Base-by-base conservation (phyloP, 2,329 filamentous ascomycete genomes). In the Ophiostoma sp. region DNA sequence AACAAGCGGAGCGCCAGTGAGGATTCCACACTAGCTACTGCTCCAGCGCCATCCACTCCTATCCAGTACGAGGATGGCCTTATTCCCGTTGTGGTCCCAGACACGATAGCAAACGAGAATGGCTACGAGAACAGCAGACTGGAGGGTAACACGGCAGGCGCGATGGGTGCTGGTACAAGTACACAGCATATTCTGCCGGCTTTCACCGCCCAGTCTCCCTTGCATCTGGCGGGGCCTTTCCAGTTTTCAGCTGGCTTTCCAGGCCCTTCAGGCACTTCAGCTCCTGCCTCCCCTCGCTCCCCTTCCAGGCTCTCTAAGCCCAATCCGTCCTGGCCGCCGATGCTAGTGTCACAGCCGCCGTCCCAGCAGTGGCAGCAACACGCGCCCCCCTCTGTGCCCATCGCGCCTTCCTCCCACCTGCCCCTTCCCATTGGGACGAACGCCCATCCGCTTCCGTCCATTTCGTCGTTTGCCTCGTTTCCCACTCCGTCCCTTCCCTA, bases 241-340 rank as follows among this genome's bases (percentile, higher is more conserved):
- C 66, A 39, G 19, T 36, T 50, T 68, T n/a, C 68, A 57, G 48
- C 31, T n/a, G 48, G 12, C 1, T 48, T 19, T n/a, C 28, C 45
- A 19, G 39, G 15, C 50, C 8, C 50, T 55, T 12, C 25, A 15
- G 22, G 33, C 33, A 3, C 33, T 36, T 36, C 33, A 36, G 33
- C 33, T 36, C 33, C 33, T 36, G 33, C 33, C 33, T 36, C 33
- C 33, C 33, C 33, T 17, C 17, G 45, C 45, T n/a, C 31, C 31
- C 39, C 31, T n/a, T 8, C 28, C 31, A 75, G 61, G 36, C 68
- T 55, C 28, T 42, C 75, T 73, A 76, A 72, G 70, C 74, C 73
- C 31, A 73, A 73, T 71, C 36, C 64, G 70, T 48, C 48, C 42
- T 76, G 73, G 74, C 19, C 70, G 42, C 59, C 63, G 70, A 31